phyloP scores from a whole-genome alignment of 2,329 filamentous ascomycete species.

The Colletotrichum simmondsii region DNA sequence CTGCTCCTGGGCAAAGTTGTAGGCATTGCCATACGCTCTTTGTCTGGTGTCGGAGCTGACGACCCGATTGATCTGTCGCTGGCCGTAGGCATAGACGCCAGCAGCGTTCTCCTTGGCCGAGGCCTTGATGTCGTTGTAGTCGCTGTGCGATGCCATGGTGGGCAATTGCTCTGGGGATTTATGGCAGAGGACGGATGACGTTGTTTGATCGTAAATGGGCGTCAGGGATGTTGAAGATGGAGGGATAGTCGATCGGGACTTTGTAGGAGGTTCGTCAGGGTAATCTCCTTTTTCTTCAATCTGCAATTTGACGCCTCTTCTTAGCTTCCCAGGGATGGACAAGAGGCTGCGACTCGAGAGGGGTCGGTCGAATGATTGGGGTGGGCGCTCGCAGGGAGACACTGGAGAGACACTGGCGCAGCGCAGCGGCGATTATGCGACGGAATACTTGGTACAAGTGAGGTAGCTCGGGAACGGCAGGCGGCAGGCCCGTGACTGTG shows the following conservation, averaged over 20 bases:
- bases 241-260: neutral
- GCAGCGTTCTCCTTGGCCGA: conserved; percentile 47
- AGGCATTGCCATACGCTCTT: conserved; percentile 62
- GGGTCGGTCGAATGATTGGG: neutral
- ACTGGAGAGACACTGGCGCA: neutral
- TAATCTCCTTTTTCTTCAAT: neutral
- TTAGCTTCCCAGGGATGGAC: neutral
- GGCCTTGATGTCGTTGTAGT: conserved; percentile 38
- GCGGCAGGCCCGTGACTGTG: neutral
- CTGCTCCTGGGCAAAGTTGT: conserved; percentile 68
- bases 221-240: neutral
- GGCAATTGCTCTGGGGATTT: neutral
- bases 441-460: neutral
- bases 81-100: conserved; percentile 51
- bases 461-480: neutral
- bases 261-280: neutral
- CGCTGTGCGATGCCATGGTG: conserved; percentile 10
- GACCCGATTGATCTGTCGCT: conserved; percentile 58
- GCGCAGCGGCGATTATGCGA: neutral
- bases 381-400: neutral
- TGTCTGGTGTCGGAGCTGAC: conserved; percentile 72
- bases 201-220: neutral
- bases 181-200: neutral
- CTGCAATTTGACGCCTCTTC: neutral
- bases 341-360: neutral